Evolutionary conservation across 208 protist genomes (phyloP).

Genomic region (Trypanosoma lewisi): DNA sequence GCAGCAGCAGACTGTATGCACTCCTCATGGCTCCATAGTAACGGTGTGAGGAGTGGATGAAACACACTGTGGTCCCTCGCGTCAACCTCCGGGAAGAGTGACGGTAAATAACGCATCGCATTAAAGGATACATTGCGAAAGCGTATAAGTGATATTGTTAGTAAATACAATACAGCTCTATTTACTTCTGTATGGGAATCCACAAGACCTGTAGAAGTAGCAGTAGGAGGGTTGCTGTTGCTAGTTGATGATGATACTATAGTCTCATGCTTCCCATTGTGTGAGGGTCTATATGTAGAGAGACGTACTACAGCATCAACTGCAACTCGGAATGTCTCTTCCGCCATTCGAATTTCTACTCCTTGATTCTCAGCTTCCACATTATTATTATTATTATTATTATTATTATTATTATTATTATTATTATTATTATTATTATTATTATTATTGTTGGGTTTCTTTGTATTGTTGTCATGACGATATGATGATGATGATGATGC

Average conservation of each 20-base stretch:
- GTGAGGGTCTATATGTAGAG: constrained; percentile 11
- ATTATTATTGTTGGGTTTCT: constrained; percentile 10
- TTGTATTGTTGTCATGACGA: constrained; percentile 18
- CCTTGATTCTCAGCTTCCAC: constrained; percentile 3
- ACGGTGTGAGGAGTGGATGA: constrained; percentile 70
- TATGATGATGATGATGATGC: no score
- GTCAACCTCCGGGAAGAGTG: constrained; percentile 70
- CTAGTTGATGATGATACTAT: not conserved
- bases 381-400: not conserved
- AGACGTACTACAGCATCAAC: constrained; percentile 24
- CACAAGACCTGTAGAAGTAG: not conserved
- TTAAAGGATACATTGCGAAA: constrained; percentile 62
- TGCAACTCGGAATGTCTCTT: constrained; percentile 24
- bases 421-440: not conserved
- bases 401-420: constrained; percentile 19
- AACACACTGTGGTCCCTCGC: constrained; percentile 28
- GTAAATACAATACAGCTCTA: constrained; percentile 36
- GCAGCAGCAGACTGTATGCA: constrained; percentile 42
- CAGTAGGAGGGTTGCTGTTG: no score
- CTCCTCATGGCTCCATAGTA: constrained; percentile 37
- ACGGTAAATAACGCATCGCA: constrained; percentile 44
- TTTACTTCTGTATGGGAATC: constrained; percentile 31
- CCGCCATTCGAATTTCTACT: constrained; percentile 13
- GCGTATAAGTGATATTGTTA: constrained; percentile 48
- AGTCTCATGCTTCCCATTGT: not conserved